Evolutionary conservation across 2,329 filamentous ascomycete species (phyloP), one percentile per base, ranked within the genome.

Genomic region (Cercospora brassicicola): DNA sequence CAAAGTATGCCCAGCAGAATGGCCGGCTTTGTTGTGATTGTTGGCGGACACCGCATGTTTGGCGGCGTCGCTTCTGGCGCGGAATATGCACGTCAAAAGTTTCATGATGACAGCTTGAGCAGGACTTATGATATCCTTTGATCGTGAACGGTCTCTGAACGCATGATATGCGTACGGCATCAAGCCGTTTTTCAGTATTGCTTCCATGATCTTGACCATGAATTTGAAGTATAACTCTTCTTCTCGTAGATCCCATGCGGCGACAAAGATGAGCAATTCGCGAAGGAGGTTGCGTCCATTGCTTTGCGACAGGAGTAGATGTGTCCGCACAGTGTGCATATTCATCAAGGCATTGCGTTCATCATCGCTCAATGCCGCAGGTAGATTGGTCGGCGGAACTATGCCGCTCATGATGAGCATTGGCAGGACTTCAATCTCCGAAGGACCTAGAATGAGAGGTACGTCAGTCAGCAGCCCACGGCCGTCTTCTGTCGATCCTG

Each of bases 321-420:
- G 91, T 75, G 94, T 97, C 23, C 94, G 86, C 1, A 94, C 92
- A 69, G 93, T 92, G 79, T 97, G 93, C 81, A 97, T 89, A 76
- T 94, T 96, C 76, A 93, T 82, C 3, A 85, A 81, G 9, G 85
- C 86, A 69, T 84, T 85, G 48, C 84, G 82, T 62, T 87, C 83
- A 9, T 83, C 91, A 18, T 77, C 75, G 39, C 79, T 79, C 11
- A 72, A 28, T 23, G 33, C 53, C 30, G 63, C 36, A 11, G 86
- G 86, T 9, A 83, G 80, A 55, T 89, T 91, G 67, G 88, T 85
- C n/a, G 88, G 89, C 74, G 96, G 92, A 23, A 97, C 88, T 63
- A 98, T 96, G 70, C 94, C 96, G 13, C 92, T 94, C 83, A 97
- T 97, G 75, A 98, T 90, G 68, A 97, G 96, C 94, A 97, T 97